These are phyloP conservation scores for Omphalotus guepiniiformis DNA, from an alignment of 768 basidiomycete species.

Conservation along the genomic window DNA sequence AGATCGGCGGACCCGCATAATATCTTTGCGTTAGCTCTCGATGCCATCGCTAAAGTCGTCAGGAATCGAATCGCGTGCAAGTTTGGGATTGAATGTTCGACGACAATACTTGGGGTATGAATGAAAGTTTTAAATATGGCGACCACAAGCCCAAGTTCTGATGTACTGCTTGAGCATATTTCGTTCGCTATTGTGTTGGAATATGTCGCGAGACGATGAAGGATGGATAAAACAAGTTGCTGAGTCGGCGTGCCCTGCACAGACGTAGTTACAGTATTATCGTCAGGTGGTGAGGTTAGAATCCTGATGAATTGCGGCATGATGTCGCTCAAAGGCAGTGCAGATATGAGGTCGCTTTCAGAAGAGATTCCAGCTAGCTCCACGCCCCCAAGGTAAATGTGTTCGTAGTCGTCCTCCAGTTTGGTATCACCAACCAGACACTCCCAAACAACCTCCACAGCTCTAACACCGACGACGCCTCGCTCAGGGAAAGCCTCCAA, in stretches of 20 bases:
- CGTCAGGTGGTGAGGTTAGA: slow-evolving; percentile 13
- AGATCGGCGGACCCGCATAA: too few species aligned
- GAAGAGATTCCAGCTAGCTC: slow-evolving; percentile 46
- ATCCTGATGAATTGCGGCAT: slow-evolving; percentile 47
- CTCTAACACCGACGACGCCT: slow-evolving; percentile 62
- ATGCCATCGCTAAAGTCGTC: slow-evolving; percentile 52
- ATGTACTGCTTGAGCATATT: slow-evolving; percentile 46
- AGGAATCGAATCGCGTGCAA: slow-evolving; percentile 57
- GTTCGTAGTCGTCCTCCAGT: slow-evolving; percentile 46
- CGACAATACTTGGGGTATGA: neutral
- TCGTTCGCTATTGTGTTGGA: slow-evolving; percentile 47
- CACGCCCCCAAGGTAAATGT: slow-evolving; percentile 24
- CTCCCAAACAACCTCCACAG: slow-evolving; percentile 72
- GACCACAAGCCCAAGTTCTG: slow-evolving; percentile 18
- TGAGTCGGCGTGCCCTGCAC: neutral
- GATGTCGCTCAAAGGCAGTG: slow-evolving; percentile 38
- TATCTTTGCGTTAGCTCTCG: slow-evolving; percentile 58
- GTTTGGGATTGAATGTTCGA: slow-evolving; percentile 24
- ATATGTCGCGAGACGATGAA: slow-evolving; percentile 58
- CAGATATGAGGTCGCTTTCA: slow-evolving; percentile 24
- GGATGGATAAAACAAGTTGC: slow-evolving; percentile 42
- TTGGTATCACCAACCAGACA: slow-evolving; percentile 43
- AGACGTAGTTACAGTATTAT: neutral
- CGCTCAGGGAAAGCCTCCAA: slow-evolving; percentile 61
- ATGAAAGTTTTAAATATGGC: slow-evolving; percentile 2